Conservation (phyloP, 331 rosid species). For the Pyracantha coccinea region DNA sequence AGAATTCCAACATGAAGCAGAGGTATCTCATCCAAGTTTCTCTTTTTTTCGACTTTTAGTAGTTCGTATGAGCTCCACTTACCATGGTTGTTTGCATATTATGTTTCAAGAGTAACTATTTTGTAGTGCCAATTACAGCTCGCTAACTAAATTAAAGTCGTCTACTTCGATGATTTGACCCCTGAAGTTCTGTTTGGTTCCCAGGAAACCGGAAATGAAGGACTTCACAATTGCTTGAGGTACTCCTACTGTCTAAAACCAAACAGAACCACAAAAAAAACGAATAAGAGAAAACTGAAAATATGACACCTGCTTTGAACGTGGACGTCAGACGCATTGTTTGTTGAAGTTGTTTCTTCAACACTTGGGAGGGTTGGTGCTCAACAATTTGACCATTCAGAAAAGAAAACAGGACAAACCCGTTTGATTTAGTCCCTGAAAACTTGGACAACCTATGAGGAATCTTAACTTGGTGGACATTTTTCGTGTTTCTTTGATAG, state of each 20-base stretch:
- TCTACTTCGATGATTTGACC: background rate
- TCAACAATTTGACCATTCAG: constrained; percentile 23
- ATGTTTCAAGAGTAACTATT: background rate
- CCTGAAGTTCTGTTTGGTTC: background rate
- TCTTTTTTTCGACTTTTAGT: background rate
- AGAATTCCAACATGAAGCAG: background rate
- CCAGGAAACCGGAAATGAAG: background rate
- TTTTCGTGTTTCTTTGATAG: background rate
- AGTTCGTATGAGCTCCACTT: background rate
- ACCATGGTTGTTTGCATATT: background rate
- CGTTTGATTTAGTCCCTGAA: constrained; percentile 9
- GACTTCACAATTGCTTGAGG: background rate
- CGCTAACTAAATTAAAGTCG: background rate
- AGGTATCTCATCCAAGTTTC: background rate
- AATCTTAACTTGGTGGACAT: constrained; percentile 4
- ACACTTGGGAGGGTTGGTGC: constrained; percentile 5
- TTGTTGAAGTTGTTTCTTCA: constrained; percentile 7
- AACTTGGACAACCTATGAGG: constrained; percentile 3
- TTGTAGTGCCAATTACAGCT: background rate
- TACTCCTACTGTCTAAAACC: background rate
- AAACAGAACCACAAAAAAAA: background rate
- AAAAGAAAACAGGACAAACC: constrained; percentile 23
- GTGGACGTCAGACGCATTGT: constrained; percentile 21
- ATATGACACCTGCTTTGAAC: constrained; percentile 50
- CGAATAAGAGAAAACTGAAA: background rate